Conservation (phyloP, 495 filamentous ascomycete genomes). For the Lasiosphaeriaceae sp. region DNA sequence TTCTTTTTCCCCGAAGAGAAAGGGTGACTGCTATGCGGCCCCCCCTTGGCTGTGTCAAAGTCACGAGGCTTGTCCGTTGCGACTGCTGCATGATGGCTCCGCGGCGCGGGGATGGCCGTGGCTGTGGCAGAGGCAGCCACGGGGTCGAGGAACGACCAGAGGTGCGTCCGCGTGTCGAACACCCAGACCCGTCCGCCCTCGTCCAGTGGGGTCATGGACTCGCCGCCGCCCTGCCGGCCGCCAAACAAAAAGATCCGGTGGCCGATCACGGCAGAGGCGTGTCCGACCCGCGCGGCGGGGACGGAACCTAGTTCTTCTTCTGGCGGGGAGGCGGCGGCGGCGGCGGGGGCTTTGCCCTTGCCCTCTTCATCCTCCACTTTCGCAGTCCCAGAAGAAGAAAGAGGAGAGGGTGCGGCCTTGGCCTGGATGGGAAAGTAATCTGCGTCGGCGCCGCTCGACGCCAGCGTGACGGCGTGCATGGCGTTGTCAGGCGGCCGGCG, state of each 20-base stretch:
- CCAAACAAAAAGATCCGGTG: constrained; percentile 63
- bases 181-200: constrained; percentile 65
- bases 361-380: constrained; percentile 7
- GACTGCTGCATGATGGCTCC: constrained; percentile 46
- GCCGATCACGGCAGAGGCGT: constrained; percentile 55
- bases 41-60: constrained; percentile 17
- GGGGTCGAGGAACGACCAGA: constrained; percentile 55
- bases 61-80: constrained; percentile 45
- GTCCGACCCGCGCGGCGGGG: constrained; percentile 51
- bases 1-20: background rate
- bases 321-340: background rate
- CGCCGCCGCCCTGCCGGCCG: constrained; percentile 37
- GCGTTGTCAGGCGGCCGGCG: constrained; percentile 61
- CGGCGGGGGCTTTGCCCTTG: constrained; percentile 25
- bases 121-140: constrained; percentile 21
- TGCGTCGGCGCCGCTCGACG: constrained; percentile 45
- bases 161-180: constrained; percentile 53
- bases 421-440: constrained; percentile 57
- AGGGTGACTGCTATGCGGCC: constrained; percentile 11
- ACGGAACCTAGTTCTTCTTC: constrained; percentile 27
- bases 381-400: constrained; percentile 12
- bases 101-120: constrained; percentile 29
- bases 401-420: constrained; percentile 29
- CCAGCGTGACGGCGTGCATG: constrained; percentile 63
- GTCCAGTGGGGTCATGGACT: constrained; percentile 45